Conservation (phyloP, 2,329 filamentous ascomycete species). For the Pseudocercospora musae region DNA sequence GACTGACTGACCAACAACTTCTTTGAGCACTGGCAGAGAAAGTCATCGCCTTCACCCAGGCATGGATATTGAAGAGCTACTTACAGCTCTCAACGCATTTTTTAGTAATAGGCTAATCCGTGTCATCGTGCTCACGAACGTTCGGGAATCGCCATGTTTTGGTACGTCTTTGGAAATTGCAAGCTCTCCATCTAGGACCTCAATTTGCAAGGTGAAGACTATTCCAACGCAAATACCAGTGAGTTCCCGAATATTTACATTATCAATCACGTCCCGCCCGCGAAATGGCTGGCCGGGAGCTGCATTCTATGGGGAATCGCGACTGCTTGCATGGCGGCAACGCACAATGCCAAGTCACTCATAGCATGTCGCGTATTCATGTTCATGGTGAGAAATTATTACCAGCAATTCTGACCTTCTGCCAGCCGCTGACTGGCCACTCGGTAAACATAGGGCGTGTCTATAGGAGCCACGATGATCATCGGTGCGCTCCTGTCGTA, state of each 20-base stretch:
- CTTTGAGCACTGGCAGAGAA: too few relatives aligned
- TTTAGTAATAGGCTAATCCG: too few relatives aligned
- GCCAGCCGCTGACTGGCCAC: not conserved
- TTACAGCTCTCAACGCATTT: too few relatives aligned
- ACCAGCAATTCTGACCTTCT: not conserved
- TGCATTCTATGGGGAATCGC: constrained; percentile 61
- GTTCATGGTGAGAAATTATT: not conserved
- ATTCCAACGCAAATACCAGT: constrained; percentile 59
- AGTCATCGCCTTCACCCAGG: too few relatives aligned
- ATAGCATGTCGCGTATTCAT: constrained; percentile 53
- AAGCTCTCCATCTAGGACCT: constrained; percentile 42
- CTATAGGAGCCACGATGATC: constrained; percentile 1
- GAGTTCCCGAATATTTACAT: constrained; percentile 58
- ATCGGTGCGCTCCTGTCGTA: not conserved
- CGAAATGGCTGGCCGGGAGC: constrained; percentile 58
- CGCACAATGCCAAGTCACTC: constrained; percentile 56
- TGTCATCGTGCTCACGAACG: too few relatives aligned
- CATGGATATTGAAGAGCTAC: too few relatives aligned
- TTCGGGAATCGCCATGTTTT: too few relatives aligned
- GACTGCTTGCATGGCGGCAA: constrained; percentile 58
- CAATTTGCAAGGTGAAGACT: constrained; percentile 58
- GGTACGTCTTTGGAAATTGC: too few relatives aligned
- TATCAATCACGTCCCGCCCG: constrained; percentile 57
- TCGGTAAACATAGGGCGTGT: not conserved
- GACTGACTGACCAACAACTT: too few relatives aligned